Evolutionary conservation across 1,284 basidiomycete genomes (phyloP), one percentile per base, ranked within the genome.

Genomic region (Chiua sp.): DNA sequence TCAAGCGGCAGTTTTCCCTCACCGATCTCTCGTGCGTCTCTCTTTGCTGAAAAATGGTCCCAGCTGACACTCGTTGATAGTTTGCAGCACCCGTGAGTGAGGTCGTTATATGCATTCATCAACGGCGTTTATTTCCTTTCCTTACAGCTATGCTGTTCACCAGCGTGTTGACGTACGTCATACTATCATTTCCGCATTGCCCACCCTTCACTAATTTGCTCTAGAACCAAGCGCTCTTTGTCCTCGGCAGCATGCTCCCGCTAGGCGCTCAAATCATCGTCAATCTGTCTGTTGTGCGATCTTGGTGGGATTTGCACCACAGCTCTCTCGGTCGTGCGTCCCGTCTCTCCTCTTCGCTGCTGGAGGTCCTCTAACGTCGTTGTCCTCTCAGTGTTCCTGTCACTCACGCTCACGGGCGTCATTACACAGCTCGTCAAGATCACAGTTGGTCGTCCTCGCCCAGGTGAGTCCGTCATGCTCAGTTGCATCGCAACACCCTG

Each of bases 391-490:
- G 85, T 88, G 51, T 69, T 85, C 13, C 74, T 90, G 28, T 80
- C 83, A 4, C 77, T 87, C 52, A 78, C 84, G 5, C 73, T 96
- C 50, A 90, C 94, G 1, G 92, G 93, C 15, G 79, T 88, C 35
- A 78, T 96, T 48, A 98, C 96, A 0, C 91, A 97, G 71, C 81
- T 96, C 59, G 82, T 87, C 63, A 98, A 98, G 78, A 81, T 93
- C 42, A 90, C 90, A 1, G 95, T 97, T 23, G 97, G 97, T 37
- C 85, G 97, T 33, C 96, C 97, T 1, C 83, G 97, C 48, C 93
- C 91, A 66, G 91, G 90, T 88, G 61, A 47, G 72, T 59, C 10
- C 18, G 7, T 22, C 42, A 8, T 35, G 8, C 20, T 35, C 37
- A 18, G 18, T 46, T 37, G 28, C 4, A 42, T 52, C 23, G 11